phyloP scores from a whole-genome alignment of 2,329 filamentous ascomycete species.

The Aspergillus sp. region DNA sequence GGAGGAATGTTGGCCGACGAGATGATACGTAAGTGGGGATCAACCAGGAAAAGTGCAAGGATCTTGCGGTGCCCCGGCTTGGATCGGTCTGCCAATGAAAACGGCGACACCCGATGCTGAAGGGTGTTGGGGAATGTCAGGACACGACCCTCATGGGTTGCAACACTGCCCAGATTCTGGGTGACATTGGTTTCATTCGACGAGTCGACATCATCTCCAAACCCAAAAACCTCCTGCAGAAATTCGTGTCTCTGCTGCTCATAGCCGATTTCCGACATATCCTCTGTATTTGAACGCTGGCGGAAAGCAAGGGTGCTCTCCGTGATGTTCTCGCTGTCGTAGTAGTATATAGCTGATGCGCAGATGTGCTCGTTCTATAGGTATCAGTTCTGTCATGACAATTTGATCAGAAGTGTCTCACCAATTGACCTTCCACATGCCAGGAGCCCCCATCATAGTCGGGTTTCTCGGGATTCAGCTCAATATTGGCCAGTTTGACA shows the following conservation, averaged over 20 bases:
- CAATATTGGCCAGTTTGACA: background rate
- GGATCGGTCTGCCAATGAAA: conserved; percentile 41
- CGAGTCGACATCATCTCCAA: conserved; percentile 11
- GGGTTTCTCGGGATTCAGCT: background rate
- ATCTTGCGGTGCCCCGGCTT: conserved; percentile 49
- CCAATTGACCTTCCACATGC: conserved; percentile 38
- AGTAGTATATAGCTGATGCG: conserved; percentile 55
- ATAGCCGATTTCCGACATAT: conserved; percentile 19
- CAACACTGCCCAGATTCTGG: conserved; percentile 9
- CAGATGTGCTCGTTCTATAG: conserved; percentile 50
- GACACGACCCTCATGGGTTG: conserved; percentile 5
- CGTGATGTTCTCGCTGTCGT: conserved; percentile 52
- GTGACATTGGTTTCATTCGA: background rate
- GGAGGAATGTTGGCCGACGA: conserved; percentile 45
- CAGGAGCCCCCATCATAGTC: conserved; percentile 35
- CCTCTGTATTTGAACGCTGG: conserved; percentile 21
- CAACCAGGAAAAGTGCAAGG: conserved; percentile 50
- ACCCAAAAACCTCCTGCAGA: conserved; percentile 3
- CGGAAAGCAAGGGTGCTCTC: conserved; percentile 43
- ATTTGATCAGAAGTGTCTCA: conserved; percentile 2
- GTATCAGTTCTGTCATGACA: conserved; percentile 1
- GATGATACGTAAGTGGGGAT: conserved; percentile 44
- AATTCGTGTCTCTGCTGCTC: conserved; percentile 6
- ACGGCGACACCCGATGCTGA: conserved; percentile 45
- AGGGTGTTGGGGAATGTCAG: conserved; percentile 21